Evolutionary conservation across 2,329 filamentous ascomycete species (phyloP).

Genomic region (Aspergillus calidoustus): DNA sequence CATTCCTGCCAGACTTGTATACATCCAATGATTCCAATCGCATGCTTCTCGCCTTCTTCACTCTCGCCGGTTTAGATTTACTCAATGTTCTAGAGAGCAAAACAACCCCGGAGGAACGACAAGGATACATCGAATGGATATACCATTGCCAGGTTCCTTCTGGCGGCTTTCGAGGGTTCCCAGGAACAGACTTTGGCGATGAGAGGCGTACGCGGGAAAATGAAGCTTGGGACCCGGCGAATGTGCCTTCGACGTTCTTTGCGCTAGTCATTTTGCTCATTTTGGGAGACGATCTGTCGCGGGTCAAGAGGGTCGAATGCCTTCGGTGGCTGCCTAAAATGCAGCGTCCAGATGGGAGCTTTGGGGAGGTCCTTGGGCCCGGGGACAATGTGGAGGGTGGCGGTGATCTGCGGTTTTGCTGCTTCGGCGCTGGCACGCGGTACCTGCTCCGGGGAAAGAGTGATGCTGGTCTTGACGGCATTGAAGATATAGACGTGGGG

Average conservation of each 20-base stretch:
- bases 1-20: conserved; percentile 79
- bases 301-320: conserved; percentile 70
- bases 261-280: conserved; percentile 75
- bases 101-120: conserved; percentile 58
- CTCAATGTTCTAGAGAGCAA: conserved; percentile 66
- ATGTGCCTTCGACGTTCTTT: conserved; percentile 87
- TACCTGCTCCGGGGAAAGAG: conserved; percentile 75
- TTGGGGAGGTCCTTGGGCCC: conserved; percentile 77
- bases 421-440: conserved; percentile 78
- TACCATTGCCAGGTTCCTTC: conserved; percentile 81
- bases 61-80: conserved; percentile 80
- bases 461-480: conserved; percentile 58
- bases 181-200: conserved; percentile 64
- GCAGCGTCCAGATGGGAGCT: conserved; percentile 85
- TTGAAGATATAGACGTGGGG: conserved; percentile 76
- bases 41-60: conserved; percentile 88
- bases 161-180: conserved; percentile 88
- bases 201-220: conserved; percentile 56
- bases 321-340: conserved; percentile 74
- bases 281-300: conserved; percentile 65
- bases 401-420: conserved; percentile 84
- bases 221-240: conserved; percentile 72
- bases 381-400: conserved; percentile 71
- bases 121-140: conserved; percentile 73
- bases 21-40: conserved; percentile 88